Percentiles rank a stretch among this genome's conserved stretches.
Evolutionary conservation across 148 eudicot species (phyloP).

Genomic region (Drosera capensis): DNA sequence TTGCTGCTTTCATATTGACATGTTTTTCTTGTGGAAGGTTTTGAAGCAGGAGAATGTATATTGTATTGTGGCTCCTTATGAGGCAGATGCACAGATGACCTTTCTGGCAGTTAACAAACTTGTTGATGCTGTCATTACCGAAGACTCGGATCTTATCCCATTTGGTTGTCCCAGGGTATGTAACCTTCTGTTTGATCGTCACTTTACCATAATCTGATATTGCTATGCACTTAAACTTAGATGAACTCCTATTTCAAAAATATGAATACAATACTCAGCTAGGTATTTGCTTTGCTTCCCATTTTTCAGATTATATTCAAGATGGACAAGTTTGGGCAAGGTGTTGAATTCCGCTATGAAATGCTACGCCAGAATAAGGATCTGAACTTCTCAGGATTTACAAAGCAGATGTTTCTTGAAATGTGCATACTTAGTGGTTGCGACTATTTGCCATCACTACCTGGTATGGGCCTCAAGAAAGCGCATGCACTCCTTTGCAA

Average conservation of each 20-base stretch:
- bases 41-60: constrained; percentile 54
- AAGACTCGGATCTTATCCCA: constrained; percentile 92
- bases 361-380: constrained; percentile 66
- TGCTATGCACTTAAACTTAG: too few species aligned
- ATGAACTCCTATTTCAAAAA: too few species aligned
- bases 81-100: constrained; percentile 99
- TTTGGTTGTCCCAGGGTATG: constrained; percentile 96
- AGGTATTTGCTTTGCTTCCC: constrained; percentile 4
- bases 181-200: constrained; percentile 4
- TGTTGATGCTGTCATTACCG: constrained; percentile 91
- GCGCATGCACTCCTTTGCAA: constrained; percentile 75
- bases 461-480: constrained; percentile 91
- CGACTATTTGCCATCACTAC: constrained; percentile 84
- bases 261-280: neutral
- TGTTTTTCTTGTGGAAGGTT: constrained; percentile 36
- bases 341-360: constrained; percentile 58
- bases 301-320: constrained; percentile 97
- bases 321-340: constrained; percentile 98
- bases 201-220: neutral
- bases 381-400: constrained; percentile 54
- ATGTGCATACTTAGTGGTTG: constrained; percentile 98
- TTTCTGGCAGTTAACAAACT: constrained; percentile 65
- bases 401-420: constrained; percentile 76
- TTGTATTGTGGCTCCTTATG: constrained; percentile 91
- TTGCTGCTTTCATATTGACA: constrained; percentile 2